Conservation (phyloP, 176 grass and related monocot genomes). For the Areca catechu region DNA sequence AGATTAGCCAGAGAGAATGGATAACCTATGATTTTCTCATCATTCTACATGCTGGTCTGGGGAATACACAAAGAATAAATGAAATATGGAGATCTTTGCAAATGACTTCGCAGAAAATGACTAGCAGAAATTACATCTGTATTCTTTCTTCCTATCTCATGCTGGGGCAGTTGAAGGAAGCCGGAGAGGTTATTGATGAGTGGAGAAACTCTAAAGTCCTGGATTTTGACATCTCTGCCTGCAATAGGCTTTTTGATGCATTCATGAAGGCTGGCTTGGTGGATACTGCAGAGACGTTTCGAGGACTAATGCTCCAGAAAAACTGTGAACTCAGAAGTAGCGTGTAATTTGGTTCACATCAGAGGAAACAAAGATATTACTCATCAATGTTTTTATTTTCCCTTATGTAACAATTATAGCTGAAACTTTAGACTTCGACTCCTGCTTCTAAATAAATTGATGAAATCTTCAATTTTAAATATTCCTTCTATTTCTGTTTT, state of each 20-base stretch:
- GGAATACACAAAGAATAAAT: slow-evolving; percentile 45
- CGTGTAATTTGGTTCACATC: neutral
- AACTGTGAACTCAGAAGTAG: slow-evolving; percentile 39
- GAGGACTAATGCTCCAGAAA: slow-evolving; percentile 48
- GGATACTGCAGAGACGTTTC: slow-evolving; percentile 33
- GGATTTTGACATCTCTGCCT: slow-evolving; percentile 55
- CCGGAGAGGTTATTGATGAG: slow-evolving; percentile 44
- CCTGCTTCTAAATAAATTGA: too few relatives aligned
- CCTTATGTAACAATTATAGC: too few relatives aligned
- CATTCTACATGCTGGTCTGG: slow-evolving; percentile 45
- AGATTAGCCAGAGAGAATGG: slow-evolving; percentile 66
- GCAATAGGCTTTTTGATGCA: slow-evolving; percentile 42
- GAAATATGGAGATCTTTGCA: slow-evolving; percentile 81
- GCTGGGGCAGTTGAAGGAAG: slow-evolving; percentile 39
- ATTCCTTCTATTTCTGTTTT: too few relatives aligned
- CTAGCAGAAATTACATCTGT: slow-evolving; percentile 49
- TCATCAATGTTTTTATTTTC: too few relatives aligned
- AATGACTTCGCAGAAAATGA: slow-evolving; percentile 57
- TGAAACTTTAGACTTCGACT: too few relatives aligned
- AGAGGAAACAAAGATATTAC: too few relatives aligned
- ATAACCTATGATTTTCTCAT: slow-evolving; percentile 71
- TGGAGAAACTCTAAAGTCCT: slow-evolving; percentile 57
- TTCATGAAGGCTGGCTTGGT: slow-evolving; percentile 29
- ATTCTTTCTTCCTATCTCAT: slow-evolving; percentile 53
- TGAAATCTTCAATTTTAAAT: too few relatives aligned